Evolutionary conservation across 129 eudicot species (phyloP).

Genomic region (Apium graveolens): DNA sequence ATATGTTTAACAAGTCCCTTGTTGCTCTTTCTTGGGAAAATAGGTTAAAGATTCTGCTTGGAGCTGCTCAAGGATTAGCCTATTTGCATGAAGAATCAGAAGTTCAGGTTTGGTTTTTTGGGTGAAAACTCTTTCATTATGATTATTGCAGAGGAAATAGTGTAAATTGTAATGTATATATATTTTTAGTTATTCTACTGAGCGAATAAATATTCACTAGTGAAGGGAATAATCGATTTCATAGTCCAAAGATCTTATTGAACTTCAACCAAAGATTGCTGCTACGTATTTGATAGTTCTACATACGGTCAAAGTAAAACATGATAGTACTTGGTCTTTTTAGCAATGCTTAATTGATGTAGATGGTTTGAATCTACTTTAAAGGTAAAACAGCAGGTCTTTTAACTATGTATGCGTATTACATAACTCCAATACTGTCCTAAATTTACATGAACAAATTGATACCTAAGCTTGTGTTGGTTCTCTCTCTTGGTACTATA

Average conservation of each 20-base stretch:
- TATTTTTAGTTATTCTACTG: neutral
- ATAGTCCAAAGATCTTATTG: neutral
- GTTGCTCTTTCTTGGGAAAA: conserved; percentile 62
- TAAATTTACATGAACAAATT: neutral
- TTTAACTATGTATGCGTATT: neutral
- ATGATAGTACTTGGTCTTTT: neutral
- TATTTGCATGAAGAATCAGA: conserved; percentile 86
- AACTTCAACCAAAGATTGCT: neutral
- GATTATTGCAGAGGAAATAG: neutral
- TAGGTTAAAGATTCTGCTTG: conserved; percentile 62
- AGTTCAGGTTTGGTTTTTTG: conserved; percentile 47
- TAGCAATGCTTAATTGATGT: neutral
- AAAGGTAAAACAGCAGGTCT: neutral
- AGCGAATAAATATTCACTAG: neutral
- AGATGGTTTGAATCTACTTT: neutral
- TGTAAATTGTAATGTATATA: neutral
- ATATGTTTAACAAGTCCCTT: conserved; percentile 50
- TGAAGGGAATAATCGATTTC: neutral
- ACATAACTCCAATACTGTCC: neutral
- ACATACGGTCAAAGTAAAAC: neutral
- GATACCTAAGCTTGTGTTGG: neutral
- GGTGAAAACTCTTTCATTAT: neutral
- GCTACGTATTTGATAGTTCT: neutral
- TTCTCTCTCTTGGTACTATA: neutral
- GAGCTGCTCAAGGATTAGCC: conserved; percentile 87